A percentile compares a stretch with the other conserved stretches of the same genome.
These are phyloP conservation scores for Russula olivacea DNA, from an alignment of 768 basidiomycete genomes.

Conservation along the genomic window DNA sequence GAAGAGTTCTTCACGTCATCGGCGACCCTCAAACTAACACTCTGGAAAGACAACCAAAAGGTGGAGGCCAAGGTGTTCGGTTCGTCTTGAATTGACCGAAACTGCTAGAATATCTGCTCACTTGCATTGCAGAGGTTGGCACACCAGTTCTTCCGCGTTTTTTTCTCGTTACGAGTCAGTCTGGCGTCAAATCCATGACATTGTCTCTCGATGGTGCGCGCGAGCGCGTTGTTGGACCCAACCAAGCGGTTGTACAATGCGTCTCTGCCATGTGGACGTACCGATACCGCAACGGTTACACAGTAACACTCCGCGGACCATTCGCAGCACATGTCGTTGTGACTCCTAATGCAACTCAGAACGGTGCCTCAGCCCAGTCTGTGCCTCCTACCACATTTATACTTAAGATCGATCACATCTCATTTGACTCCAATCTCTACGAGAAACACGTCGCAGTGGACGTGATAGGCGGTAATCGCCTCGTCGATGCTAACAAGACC, in stretches of 20 bases:
- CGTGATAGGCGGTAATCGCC: constrained; percentile 47
- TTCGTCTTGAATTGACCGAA: constrained; percentile 34
- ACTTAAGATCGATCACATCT: constrained; percentile 66
- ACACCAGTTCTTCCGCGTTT: constrained; percentile 76
- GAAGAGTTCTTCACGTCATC: constrained; percentile 65
- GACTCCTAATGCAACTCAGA: constrained; percentile 27
- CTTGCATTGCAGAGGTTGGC: constrained; percentile 55
- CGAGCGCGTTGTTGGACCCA: constrained; percentile 50
- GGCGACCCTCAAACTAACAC: constrained; percentile 69
- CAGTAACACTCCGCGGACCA: constrained; percentile 68
- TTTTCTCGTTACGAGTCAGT: constrained; percentile 78
- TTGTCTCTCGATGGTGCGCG: constrained; percentile 73
- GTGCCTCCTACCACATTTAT: constrained; percentile 25
- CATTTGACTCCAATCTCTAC: constrained; percentile 66
- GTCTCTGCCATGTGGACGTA: constrained; percentile 74
- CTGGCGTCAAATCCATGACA: constrained; percentile 79
- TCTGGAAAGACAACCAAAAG: constrained; percentile 82
- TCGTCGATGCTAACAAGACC: constrained; percentile 37
- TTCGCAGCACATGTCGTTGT: constrained; percentile 56
- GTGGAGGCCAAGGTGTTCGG: constrained; percentile 81
- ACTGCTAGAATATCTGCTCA: not conserved
- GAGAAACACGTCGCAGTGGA: constrained; percentile 73
- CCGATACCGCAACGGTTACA: constrained; percentile 73
- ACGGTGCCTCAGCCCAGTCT: constrained; percentile 18
- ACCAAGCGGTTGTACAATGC: constrained; percentile 57